Conservation (phyloP, 1,139 yeast genomes). For the Yamadazyma friedrichii region DNA sequence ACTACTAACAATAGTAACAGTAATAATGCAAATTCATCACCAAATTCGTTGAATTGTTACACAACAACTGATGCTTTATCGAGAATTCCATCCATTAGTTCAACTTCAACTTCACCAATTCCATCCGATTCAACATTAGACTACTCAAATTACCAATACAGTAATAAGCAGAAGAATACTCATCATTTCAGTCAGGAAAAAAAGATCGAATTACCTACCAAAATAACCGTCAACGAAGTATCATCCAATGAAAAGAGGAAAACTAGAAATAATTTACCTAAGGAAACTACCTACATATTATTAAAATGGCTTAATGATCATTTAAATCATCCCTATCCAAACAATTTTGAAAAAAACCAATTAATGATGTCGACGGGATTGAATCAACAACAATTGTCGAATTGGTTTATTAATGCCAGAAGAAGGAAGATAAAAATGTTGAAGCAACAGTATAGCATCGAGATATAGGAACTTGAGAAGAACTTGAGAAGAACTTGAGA, state of each 20-base stretch:
- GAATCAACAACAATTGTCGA: slow-evolving; percentile 85
- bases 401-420: slow-evolving; percentile 97
- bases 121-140: not conserved
- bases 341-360: slow-evolving; percentile 81
- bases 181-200: not conserved
- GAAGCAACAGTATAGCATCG: slow-evolving; percentile 37
- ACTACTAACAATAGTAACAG: too few relatives aligned
- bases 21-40: too few relatives aligned
- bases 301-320: slow-evolving; percentile 84
- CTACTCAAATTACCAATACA: not conserved
- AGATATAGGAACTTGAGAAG: not conserved
- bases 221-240: slow-evolving; percentile 5
- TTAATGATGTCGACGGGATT: slow-evolving; percentile 81
- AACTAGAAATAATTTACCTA: slow-evolving; percentile 80
- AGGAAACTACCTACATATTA: slow-evolving; percentile 79
- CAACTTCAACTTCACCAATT: slow-evolving; percentile 1
- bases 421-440: slow-evolving; percentile 67
- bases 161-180: too few relatives aligned
- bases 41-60: not conserved
- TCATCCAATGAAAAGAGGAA: slow-evolving; percentile 26
- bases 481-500: too few relatives aligned
- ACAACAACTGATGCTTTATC: not conserved
- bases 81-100: slow-evolving; percentile 1
- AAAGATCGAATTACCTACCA: slow-evolving; percentile 8
- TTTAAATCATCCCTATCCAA: slow-evolving; percentile 90